Evolutionary conservation across 2,329 filamentous ascomycete species (phyloP), one percentile per base, ranked within the genome.

Genomic region (Ophiostoma piceae): DNA sequence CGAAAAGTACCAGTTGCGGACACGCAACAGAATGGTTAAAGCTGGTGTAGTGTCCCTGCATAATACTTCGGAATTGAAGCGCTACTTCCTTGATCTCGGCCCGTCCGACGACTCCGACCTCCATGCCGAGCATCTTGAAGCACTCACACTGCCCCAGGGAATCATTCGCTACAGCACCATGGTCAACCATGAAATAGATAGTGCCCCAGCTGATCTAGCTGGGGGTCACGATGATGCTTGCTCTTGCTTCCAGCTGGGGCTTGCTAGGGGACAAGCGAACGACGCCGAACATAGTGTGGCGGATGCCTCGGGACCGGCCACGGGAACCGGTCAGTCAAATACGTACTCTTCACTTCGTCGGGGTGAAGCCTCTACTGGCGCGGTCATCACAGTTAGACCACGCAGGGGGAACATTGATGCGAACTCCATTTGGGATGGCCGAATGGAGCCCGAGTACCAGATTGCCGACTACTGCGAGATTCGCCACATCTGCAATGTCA

Each of bases 401-500:
- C 35, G 35, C 1, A 35, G 35, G 35, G 5, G 35, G 35, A 35
- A 8, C 5, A 6, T 35, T 1, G 1, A 12, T 22, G n/a, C 51
- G 35, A 11, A 19, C 57, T 62, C 57, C 14, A 32, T 73, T 47
- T 73, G 70, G 72, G 71, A 72, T 1, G 60, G 54, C 26, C n/a
- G 68, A 7, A 73, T 69, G 67, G 68, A 74, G 2, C 78, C 80
- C 0, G 41, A 70, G 0, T 80, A 75, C 47, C 79, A 80, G 32
- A 80, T 85, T 16, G 78, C 79, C 0, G 88, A 90, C 73, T 92
- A 92, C 76, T 90, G 87, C 66, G 83, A 84, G 1, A 78, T 87
- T 8, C 85, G 89, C 2, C 89, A 92, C 75, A 81, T 86, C 14
- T 84, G 84, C 37, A 84, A 84, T 26, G 86, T 95, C 43, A 82